A percentile compares a stretch with the other conserved stretches of the same genome.
phyloP scores from a whole-genome alignment of 352 stramenopile species.

The Globisporangium okanoganense region DNA sequence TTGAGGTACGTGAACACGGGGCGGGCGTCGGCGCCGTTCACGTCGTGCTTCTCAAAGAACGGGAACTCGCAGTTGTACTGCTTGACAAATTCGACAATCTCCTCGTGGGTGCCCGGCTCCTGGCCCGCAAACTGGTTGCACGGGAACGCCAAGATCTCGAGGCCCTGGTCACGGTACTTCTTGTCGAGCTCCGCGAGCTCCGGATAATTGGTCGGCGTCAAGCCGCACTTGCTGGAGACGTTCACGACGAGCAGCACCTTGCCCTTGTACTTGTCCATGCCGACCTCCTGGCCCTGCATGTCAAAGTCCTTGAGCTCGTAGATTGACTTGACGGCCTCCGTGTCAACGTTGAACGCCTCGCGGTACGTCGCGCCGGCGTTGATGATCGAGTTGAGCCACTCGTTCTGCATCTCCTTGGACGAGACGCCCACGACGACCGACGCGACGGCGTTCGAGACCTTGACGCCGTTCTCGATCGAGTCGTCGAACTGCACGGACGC shows the following conservation, averaged over 20 bases:
- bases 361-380: constrained; percentile 16
- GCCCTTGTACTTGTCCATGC: constrained; percentile 3
- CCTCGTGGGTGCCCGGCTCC: constrained; percentile 41
- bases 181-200: constrained; percentile 12
- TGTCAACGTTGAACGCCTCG: constrained; percentile 15
- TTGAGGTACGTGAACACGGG: constrained; percentile 32
- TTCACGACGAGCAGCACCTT: constrained; percentile 14
- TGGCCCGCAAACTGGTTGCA: constrained; percentile 51
- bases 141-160: constrained; percentile 41
- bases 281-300: constrained; percentile 40
- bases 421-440: background rate
- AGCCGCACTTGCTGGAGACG: constrained; percentile 32
- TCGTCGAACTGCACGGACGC: background rate
- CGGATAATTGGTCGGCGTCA: constrained; percentile 43
- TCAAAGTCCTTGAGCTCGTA: constrained; percentile 43
- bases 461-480: background rate
- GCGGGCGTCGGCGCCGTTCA: constrained; percentile 28
- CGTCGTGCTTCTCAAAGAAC: constrained; percentile 53
- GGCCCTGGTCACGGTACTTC: constrained; percentile 22
- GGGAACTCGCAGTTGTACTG: constrained; percentile 44
- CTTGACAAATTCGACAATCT: constrained; percentile 44
- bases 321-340: constrained; percentile 29
- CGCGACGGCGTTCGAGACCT: background rate
- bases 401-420: background rate
- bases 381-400: constrained; percentile 15